Conservation (phyloP, 202 grass and related monocot genomes). For the Zoysia matrella region DNA sequence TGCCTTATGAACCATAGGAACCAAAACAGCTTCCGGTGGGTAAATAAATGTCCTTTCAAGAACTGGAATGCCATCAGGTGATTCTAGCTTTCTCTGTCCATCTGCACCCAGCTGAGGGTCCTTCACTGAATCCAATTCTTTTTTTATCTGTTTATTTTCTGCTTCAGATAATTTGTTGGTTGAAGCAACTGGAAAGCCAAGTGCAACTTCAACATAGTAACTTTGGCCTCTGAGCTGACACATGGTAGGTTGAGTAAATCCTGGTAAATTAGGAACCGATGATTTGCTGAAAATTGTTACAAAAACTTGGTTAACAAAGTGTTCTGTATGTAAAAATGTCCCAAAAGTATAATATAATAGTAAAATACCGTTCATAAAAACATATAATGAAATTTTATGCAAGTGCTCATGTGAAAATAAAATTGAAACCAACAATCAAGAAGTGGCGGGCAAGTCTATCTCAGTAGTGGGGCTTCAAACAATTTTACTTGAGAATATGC, state of each 20-base stretch:
- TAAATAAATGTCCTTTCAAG: conserved; percentile 97
- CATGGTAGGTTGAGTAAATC: conserved; percentile 70
- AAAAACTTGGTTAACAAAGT: conserved; percentile 45
- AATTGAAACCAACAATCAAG: conserved; percentile 16
- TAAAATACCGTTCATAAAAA: conserved; percentile 1
- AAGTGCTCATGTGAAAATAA: conserved; percentile 9
- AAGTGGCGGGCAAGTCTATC: conserved; percentile 10
- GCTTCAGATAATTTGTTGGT: conserved; percentile 53
- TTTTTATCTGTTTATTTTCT: conserved; percentile 61
- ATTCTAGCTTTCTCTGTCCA: conserved; percentile 54
- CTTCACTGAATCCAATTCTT: conserved; percentile 53
- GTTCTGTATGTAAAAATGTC: conserved; percentile 10
- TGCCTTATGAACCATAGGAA: conserved; percentile 91
- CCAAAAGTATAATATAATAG: conserved; percentile 28
- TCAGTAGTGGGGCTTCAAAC: conserved; percentile 17
- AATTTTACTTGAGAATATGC: conserved; percentile 26
- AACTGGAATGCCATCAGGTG: conserved; percentile 59
- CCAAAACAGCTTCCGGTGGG: conserved; percentile 85
- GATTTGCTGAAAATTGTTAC: conserved; percentile 77
- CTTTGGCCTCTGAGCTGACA: conserved; percentile 92
- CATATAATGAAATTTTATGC: conserved; percentile 9
- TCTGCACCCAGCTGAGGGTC: conserved; percentile 43
- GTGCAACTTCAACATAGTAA: conserved; percentile 96
- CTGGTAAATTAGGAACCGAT: conserved; percentile 62
- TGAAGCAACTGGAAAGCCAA: conserved; percentile 70